Base-by-base conservation (phyloP, 129 eudicot genomes). In the Flaveria bidentis region DNA sequence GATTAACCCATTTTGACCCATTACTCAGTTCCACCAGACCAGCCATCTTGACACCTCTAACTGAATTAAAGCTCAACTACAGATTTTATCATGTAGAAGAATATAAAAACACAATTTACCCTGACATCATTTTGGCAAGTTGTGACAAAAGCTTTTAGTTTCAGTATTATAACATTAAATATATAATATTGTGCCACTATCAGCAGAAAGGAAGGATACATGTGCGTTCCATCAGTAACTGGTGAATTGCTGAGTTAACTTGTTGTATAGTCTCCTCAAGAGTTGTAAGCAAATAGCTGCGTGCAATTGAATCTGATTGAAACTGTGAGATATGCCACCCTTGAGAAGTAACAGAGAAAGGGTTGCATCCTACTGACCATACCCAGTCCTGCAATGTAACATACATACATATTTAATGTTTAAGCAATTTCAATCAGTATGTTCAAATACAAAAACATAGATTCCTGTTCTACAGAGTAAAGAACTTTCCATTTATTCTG, bases 301-400 rank as follows among this genome's bases (percentile, higher is more conserved):
- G 82, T 71, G 97, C 96, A 67, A 93, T 87, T 52, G 97, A 82
- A 67, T 93, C 98, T n/a, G 85, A 82, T 33, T 93, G 97, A 77
- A 93, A 93, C 71, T 83, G 86, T 23, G 97, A 93, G 78, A 84
- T 75, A 60, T 78, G 88, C 98, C 98, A 90, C 14, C 97, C 98
- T 73, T 88, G 91, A 60, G 97, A 90, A 60, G 98, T 90, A 62
- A 88, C 83, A 6, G 97, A 90, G 22, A 87, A 77, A 16, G 98
- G 98, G 62, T 79, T 91, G 87, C 96, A 93, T 78, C 98, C 98
- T 17, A 89, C 93, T 47, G 98, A 93, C 98, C 98, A 93, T 69
- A 78, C 79, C 98, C 98, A 93, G 73, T 93, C 98, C 98, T 93
- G 88, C 75, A 44, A 76, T 75, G 65, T 26, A 76, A 50, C 18